A percentile compares a stretch with the other conserved stretches of the same genome.
phyloP scores from a whole-genome alignment of 768 basidiomycete species.

The Kwoniella sp. region DNA sequence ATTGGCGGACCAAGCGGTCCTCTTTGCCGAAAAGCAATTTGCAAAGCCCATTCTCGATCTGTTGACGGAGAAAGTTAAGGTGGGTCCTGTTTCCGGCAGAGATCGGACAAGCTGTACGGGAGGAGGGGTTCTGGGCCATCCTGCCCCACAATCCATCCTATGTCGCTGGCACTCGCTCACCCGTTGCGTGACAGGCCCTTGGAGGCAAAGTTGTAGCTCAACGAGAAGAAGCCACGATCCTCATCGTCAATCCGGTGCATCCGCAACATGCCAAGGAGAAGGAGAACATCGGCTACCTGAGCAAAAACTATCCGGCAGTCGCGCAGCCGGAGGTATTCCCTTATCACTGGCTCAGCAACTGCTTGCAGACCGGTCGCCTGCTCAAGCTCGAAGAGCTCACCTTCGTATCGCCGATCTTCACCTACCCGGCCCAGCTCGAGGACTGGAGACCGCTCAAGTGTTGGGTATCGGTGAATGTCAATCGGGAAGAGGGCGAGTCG shows the following conservation, averaged over 20 bases:
- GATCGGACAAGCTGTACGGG: no score
- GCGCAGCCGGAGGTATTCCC: constrained; percentile 15
- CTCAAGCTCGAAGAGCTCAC: constrained; percentile 2
- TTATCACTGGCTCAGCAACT: constrained; percentile 32
- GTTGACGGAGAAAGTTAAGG: constrained; percentile 5
- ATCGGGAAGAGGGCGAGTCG: constrained; percentile 12
- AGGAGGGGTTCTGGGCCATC: no score
- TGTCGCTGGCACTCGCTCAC: not conserved
- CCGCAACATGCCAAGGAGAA: constrained; percentile 6
- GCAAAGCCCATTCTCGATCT: not conserved
- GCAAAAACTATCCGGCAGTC: constrained; percentile 8
- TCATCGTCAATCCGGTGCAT: constrained; percentile 22
- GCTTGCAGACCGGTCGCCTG: not conserved
- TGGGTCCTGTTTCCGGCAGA: constrained; percentile 12
- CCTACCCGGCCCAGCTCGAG: constrained; percentile 7
- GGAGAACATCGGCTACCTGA: constrained; percentile 1
- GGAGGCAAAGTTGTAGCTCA: constrained; percentile 4
- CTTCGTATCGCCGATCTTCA: constrained; percentile 14
- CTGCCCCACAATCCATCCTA: not conserved
- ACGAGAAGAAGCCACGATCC: constrained; percentile 17
- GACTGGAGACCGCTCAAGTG: constrained; percentile 20
- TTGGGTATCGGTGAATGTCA: constrained; percentile 38
- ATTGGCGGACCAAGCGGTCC: not conserved
- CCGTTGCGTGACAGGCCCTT: constrained; percentile 8
- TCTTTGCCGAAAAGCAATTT: constrained; percentile 28